Evolutionary conservation across 73 alveolate genomes (phyloP).

Genomic region (Paramecium sexaurelia): DNA sequence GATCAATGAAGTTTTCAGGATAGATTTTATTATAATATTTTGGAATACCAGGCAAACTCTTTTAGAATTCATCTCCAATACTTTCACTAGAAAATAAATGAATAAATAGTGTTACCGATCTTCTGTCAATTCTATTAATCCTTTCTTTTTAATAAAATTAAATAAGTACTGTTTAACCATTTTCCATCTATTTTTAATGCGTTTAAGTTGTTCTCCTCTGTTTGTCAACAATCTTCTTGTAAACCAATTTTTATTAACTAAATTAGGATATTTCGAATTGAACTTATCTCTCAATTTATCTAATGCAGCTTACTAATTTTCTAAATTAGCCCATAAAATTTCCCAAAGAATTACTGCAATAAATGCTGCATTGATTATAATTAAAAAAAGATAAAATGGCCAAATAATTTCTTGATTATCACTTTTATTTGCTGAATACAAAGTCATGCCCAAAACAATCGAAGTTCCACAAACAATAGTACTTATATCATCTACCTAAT

Average conservation of each 20-base stretch:
- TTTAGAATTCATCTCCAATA: not conserved
- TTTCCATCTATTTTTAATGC: conserved; percentile 7
- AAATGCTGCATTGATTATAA: not conserved
- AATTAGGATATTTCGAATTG: not conserved
- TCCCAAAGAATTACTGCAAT: not conserved
- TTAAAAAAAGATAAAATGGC: not conserved
- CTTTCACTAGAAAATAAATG: not conserved
- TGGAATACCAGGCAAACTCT: not conserved
- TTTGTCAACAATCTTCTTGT: not conserved
- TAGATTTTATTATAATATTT: not conserved
- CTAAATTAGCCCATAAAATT: not conserved
- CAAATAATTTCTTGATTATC: not conserved
- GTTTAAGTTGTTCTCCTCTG: not conserved
- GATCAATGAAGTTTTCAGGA: not conserved
- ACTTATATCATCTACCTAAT: not conserved
- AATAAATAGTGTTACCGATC: not conserved
- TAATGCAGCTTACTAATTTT: not conserved
- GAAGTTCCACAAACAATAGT: not conserved
- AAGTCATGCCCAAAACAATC: not conserved
- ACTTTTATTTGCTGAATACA: not conserved
- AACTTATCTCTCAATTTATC: conserved; percentile 10
- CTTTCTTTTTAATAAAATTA: not conserved
- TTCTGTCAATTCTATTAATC: not conserved
- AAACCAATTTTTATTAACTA: not conserved
- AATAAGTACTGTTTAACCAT: not conserved